Evolutionary conservation across 2,329 filamentous ascomycete species (phyloP).

Genomic region (Aschersonia sp.): DNA sequence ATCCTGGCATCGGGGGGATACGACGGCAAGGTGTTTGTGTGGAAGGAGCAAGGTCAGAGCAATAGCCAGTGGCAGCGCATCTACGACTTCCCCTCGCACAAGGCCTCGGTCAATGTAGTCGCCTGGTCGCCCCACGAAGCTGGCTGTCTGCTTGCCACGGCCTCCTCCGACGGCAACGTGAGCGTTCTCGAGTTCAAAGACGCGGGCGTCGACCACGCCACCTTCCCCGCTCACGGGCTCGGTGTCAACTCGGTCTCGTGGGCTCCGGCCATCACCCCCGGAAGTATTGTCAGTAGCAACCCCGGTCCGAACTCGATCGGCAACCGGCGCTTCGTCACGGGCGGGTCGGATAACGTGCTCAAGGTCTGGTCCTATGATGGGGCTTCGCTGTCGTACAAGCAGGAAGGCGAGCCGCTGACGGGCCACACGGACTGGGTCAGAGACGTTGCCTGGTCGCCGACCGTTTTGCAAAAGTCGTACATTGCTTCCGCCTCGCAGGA

Average conservation of each 20-base stretch:
- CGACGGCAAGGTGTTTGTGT: constrained; percentile 97
- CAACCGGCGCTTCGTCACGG: constrained; percentile 80
- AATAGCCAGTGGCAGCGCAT: constrained; percentile 62
- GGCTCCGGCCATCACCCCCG: constrained; percentile 76
- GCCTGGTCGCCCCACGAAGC: constrained; percentile 96
- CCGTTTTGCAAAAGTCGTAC: constrained; percentile 88
- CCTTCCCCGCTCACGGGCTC: constrained; percentile 83
- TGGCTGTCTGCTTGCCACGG: constrained; percentile 87
- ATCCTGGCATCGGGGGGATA: constrained; percentile 93
- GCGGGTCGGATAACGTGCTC: constrained; percentile 83
- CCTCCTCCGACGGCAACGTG: constrained; percentile 85
- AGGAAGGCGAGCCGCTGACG: constrained; percentile 48
- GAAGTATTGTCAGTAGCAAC: constrained; percentile 66
- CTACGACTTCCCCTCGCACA: constrained; percentile 87
- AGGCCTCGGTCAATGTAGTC: constrained; percentile 91
- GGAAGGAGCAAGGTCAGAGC: constrained; percentile 63
- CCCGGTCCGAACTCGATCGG: constrained; percentile 43
- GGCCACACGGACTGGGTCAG: constrained; percentile 96
- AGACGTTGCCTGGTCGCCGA: constrained; percentile 94
- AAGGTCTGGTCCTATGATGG: constrained; percentile 82
- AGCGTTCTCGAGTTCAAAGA: constrained; percentile 95
- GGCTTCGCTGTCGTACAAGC: constrained; percentile 45
- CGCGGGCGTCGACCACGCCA: constrained; percentile 78
- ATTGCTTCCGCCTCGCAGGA: constrained; percentile 93
- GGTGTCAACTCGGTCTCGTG: constrained; percentile 94